These are phyloP conservation scores for Pterocarpus santalinus DNA, from an alignment of 306 rosid species.

Conservation along the genomic window DNA sequence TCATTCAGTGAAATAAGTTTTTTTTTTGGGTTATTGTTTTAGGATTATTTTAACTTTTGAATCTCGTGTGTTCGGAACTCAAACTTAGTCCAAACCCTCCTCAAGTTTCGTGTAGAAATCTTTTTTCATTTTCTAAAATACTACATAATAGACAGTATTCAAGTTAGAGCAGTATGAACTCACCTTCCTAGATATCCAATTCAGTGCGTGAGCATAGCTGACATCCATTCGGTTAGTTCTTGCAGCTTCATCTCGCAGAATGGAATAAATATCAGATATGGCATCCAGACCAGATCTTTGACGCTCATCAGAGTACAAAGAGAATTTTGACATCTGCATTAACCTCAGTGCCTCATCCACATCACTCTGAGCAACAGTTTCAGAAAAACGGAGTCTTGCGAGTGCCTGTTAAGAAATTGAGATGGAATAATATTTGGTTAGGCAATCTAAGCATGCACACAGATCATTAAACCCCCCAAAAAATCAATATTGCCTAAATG, in stretches of 20 bases:
- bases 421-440: conserved; percentile 23
- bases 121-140: not conserved
- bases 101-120: not conserved
- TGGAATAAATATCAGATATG: conserved; percentile 93
- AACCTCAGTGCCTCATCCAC: conserved; percentile 96
- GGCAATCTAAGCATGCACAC: conserved; percentile 5
- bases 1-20: conserved; percentile 15
- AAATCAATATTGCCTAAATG: conserved; percentile 20
- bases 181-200: conserved; percentile 98
- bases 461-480: conserved; percentile 16
- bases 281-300: conserved; percentile 96
- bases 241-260: conserved; percentile 94
- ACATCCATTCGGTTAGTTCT: conserved; percentile 75
- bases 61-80: not conserved
- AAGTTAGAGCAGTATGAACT: conserved; percentile 34
- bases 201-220: conserved; percentile 89
- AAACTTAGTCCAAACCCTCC: conserved; percentile 11
- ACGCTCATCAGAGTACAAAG: conserved; percentile 93
- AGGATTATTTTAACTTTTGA: conserved; percentile 16
- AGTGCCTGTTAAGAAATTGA: conserved; percentile 69
- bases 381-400: conserved; percentile 93
- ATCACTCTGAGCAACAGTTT: conserved; percentile 92
- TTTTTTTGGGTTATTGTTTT: not conserved
- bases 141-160: conserved; percentile 31
- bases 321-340: conserved; percentile 99